Evolutionary conservation across 2,329 filamentous ascomycete genomes (phyloP), one percentile per base, ranked within the genome.

Genomic region (Periconia sp.): DNA sequence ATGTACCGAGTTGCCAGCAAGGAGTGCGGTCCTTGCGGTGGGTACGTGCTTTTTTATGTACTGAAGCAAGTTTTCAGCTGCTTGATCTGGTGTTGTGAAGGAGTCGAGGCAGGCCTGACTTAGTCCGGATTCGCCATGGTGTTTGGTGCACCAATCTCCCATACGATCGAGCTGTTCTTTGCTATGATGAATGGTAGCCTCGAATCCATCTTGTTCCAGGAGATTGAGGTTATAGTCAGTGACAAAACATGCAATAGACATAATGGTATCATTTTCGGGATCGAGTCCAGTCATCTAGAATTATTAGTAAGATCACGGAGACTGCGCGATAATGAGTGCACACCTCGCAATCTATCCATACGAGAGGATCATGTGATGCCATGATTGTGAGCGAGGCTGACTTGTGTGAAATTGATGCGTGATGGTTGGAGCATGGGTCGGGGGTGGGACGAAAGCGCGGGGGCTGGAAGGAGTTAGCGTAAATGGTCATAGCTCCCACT

Each of bases 1-100:
- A 66, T 99, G 92, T 18, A 99, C 89, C 43, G 87, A 94, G 72
- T 96, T 99, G 2, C 94, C 94, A 0, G 94, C 92, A 28, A 99
- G 77, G 43, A 97, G 71, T 1, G 84, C 92, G 23, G 72, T 81
- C 34, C 84, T 78, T 7, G 78, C 75, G 46, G 85, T 74, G 0
- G 90, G 88, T 5, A 94, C 80, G 62, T 85, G 79, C 48, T 76
- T 78, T 57, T 85, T 80, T 57, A 99, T 86, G 70, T 97, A 97
- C 16, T 78, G 77, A 24, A 96, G 80, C 24, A 99, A 78, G 11
- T 78, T 81, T 5, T 80, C 74, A 5, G 92, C 87, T 0, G 92
- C 92, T 62, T 84, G 73, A 48, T 86, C 79, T 1, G 89, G 79
- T 2, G 86, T 90, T 2, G 83, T 87, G 1, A 78, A 82, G 0